Conservation (phyloP, 441 rosid genomes). For the Erysimum pusillum region DNA sequence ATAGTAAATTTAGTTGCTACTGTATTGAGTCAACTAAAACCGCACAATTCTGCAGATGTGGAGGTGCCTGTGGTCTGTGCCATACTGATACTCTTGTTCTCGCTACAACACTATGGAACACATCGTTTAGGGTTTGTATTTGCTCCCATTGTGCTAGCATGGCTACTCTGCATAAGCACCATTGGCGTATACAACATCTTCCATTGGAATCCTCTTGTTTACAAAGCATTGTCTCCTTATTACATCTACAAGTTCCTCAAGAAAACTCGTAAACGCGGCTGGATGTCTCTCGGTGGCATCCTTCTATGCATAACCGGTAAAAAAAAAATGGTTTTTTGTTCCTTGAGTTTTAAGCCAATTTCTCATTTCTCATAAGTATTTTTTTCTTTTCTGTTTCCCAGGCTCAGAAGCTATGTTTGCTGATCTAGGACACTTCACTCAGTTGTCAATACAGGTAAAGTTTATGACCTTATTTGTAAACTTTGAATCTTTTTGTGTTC, state of each 20-base stretch:
- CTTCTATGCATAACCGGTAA: conserved; percentile 79
- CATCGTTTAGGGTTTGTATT: conserved; percentile 78
- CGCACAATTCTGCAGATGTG: conserved; percentile 59
- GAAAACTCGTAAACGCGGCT: conserved; percentile 73
- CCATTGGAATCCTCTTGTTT: conserved; percentile 76
- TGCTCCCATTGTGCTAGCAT: conserved; percentile 72
- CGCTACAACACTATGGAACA: conserved; percentile 81
- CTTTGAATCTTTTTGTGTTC: neutral
- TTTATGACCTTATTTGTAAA: neutral
- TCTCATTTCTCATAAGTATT: neutral
- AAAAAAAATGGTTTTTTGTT: neutral
- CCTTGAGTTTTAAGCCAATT: neutral
- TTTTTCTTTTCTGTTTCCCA: conserved; percentile 30
- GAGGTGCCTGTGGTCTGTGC: conserved; percentile 76
- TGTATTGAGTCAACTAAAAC: conserved; percentile 2
- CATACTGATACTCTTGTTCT: conserved; percentile 68
- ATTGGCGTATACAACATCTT: conserved; percentile 77
- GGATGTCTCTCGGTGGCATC: conserved; percentile 91
- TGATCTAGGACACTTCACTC: conserved; percentile 92
- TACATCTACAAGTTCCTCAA: conserved; percentile 81
- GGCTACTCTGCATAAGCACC: conserved; percentile 82
- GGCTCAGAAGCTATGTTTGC: conserved; percentile 98
- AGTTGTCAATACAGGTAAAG: conserved; percentile 79
- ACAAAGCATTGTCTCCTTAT: conserved; percentile 81
- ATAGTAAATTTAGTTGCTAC: conserved; percentile 8